Evolutionary conservation across 176 grass and related monocot genomes (phyloP).

Genomic region (Rhynchospora pubera): DNA sequence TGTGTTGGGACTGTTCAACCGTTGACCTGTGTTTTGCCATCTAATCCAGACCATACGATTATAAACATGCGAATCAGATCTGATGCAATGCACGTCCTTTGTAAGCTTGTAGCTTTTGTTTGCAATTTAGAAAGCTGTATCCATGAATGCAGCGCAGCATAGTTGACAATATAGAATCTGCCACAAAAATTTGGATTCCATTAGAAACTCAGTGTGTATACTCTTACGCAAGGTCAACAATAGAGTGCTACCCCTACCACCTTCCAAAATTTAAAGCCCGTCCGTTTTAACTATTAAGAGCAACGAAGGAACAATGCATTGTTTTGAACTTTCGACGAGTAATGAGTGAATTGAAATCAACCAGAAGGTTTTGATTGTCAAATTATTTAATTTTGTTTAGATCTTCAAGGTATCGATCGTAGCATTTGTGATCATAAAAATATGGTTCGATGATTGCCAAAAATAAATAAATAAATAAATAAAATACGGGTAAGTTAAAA

Average conservation of each 20-base stretch:
- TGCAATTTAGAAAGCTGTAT: background rate
- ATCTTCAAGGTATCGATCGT: background rate
- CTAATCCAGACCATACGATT: background rate
- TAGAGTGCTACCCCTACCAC: background rate
- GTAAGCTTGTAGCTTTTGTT: background rate
- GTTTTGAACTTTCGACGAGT: background rate
- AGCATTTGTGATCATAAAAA: no score
- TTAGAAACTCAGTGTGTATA: background rate
- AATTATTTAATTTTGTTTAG: background rate
- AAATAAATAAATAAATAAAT: background rate
- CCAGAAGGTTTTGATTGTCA: background rate
- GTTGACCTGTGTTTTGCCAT: background rate
- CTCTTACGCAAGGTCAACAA: background rate
- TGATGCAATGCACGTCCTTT: background rate
- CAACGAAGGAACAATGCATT: background rate
- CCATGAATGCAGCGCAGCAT: background rate
- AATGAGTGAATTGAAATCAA: background rate
- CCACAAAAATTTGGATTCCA: background rate
- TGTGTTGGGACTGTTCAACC: background rate
- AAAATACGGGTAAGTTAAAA: background rate
- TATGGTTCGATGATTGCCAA: no score
- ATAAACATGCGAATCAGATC: background rate
- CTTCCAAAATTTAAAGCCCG: background rate
- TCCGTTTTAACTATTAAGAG: background rate
- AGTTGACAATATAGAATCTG: background rate